Percentiles rank a stretch among this genome's conserved stretches.
Evolutionary conservation across 352 stramenopile species (phyloP).

Genomic region (Plasmopara muralis): DNA sequence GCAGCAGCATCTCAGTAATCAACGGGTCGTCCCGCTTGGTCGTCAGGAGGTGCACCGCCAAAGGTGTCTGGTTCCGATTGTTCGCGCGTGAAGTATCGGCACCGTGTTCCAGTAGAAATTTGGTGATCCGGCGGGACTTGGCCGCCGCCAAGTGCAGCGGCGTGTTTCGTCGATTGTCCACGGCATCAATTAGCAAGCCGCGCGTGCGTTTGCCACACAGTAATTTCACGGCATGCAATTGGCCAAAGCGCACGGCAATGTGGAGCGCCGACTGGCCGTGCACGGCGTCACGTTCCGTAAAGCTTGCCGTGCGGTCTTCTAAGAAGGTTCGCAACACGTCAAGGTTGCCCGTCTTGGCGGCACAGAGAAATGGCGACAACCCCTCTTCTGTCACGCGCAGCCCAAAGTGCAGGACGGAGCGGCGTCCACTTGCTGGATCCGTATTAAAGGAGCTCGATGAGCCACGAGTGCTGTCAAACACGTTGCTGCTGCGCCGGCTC

Average conservation of each 20-base stretch:
- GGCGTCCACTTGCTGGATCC: constrained; percentile 31
- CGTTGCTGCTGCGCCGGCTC: constrained; percentile 21
- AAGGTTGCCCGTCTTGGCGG: constrained; percentile 61
- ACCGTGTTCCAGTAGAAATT: constrained; percentile 70
- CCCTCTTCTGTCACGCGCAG: constrained; percentile 48
- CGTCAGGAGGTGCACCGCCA: constrained; percentile 76
- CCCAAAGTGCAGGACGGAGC: constrained; percentile 40
- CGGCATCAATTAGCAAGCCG: constrained; percentile 54
- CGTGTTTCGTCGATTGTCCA: constrained; percentile 71
- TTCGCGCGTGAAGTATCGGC: constrained; percentile 59
- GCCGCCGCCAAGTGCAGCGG: constrained; percentile 70
- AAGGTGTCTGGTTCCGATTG: constrained; percentile 59
- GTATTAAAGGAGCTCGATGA: constrained; percentile 20
- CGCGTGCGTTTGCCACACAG: constrained; percentile 60
- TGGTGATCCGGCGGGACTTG: constrained; percentile 77
- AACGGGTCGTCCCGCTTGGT: constrained; percentile 67
- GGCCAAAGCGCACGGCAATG: constrained; percentile 70
- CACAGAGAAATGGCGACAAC: constrained; percentile 52
- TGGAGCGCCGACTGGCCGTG: constrained; percentile 76
- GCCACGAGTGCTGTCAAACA: constrained; percentile 14
- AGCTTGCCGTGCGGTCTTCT: constrained; percentile 52
- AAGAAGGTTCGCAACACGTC: constrained; percentile 46
- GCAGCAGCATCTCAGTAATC: constrained; percentile 72
- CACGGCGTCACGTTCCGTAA: constrained; percentile 55
- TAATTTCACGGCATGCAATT: constrained; percentile 65